phyloP scores from a whole-genome alignment of 2,329 filamentous ascomycete genomes.

The Didymosphaeria variabile region DNA sequence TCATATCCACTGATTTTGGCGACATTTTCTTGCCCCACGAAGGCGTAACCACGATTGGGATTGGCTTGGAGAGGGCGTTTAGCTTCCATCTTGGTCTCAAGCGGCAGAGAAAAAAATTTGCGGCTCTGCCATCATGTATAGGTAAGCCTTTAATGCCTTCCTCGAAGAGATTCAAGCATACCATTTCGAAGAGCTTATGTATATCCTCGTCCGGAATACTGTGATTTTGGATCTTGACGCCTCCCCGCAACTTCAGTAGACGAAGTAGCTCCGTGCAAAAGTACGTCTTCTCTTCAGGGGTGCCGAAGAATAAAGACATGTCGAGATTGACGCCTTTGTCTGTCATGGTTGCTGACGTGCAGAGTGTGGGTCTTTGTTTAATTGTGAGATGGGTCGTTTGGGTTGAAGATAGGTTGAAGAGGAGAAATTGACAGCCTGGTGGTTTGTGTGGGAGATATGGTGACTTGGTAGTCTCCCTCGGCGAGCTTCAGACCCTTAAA shows the following conservation, averaged over 20 bases:
- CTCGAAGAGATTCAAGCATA: neutral
- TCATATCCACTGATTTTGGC: slow-evolving; percentile 11
- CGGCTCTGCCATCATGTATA: slow-evolving; percentile 15
- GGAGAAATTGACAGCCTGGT: no score
- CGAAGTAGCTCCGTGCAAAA: slow-evolving; percentile 14
- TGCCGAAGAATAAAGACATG: slow-evolving; percentile 14
- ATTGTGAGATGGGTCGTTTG: no score
- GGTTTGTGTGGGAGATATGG: no score
- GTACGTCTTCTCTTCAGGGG: neutral
- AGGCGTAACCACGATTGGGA: slow-evolving; percentile 22
- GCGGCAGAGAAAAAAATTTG: slow-evolving; percentile 21
- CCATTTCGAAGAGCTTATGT: slow-evolving; percentile 9
- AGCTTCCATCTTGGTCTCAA: slow-evolving; percentile 11
- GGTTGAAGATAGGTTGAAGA: no score
- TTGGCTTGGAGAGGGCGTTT: slow-evolving; percentile 11
- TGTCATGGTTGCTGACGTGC: no score
- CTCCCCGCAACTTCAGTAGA: slow-evolving; percentile 8
- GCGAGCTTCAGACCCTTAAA: no score
- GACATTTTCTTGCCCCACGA: slow-evolving; percentile 12
- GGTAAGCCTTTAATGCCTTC: neutral
- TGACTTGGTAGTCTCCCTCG: no score
- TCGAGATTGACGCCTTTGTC: slow-evolving; percentile 10
- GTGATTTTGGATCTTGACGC: slow-evolving; percentile 22
- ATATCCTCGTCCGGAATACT: slow-evolving; percentile 19
- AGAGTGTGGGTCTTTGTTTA: no score